phyloP scores from a whole-genome alignment of 1,284 basidiomycete genomes.

The Grifola frondosa region DNA sequence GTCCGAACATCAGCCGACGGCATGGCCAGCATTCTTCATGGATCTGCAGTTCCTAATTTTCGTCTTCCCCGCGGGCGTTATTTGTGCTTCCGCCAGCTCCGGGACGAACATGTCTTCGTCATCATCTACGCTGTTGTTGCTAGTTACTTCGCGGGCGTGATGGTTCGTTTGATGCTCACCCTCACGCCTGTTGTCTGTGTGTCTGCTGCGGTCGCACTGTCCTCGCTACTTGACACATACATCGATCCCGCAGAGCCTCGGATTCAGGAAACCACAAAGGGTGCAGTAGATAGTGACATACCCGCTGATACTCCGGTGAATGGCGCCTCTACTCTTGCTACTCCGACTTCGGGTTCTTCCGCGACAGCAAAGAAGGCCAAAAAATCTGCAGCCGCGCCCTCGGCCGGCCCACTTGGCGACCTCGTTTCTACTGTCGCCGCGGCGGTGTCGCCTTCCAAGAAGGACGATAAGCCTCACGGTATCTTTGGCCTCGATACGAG shows the following conservation, averaged over 20 bases:
- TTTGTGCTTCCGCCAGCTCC: conserved; percentile 91
- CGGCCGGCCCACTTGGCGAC: conserved; percentile 36
- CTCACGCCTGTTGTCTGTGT: conserved; percentile 93
- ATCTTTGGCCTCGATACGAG: conserved; percentile 88
- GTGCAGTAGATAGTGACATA: conserved; percentile 23
- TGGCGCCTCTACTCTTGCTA: conserved; percentile 20
- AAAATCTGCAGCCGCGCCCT: conserved; percentile 37
- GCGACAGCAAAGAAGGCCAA: conserved; percentile 66
- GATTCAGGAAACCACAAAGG: conserved; percentile 31
- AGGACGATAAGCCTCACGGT: conserved; percentile 44
- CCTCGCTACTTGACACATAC: conserved; percentile 87
- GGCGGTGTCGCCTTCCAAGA: conserved; percentile 28
- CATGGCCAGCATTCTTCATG: conserved; percentile 99
- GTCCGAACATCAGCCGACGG: conserved; percentile 99
- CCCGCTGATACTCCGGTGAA: conserved; percentile 28
- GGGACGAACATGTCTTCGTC: conserved; percentile 98
- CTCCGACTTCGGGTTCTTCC: conserved; percentile 34
- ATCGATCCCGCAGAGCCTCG: conserved; percentile 73
- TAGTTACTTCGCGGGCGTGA: conserved; percentile 98
- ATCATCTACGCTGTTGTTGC: conserved; percentile 97
- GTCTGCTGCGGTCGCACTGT: conserved; percentile 87
- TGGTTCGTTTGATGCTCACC: conserved; percentile 96
- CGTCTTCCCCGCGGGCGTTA: conserved; percentile 96
- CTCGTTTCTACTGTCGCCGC: conserved; percentile 45
- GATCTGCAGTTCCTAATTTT: conserved; percentile 98